phyloP scores from a whole-genome alignment of 371 early-diverging fungal genomes.

The Smittium mucronatum region DNA sequence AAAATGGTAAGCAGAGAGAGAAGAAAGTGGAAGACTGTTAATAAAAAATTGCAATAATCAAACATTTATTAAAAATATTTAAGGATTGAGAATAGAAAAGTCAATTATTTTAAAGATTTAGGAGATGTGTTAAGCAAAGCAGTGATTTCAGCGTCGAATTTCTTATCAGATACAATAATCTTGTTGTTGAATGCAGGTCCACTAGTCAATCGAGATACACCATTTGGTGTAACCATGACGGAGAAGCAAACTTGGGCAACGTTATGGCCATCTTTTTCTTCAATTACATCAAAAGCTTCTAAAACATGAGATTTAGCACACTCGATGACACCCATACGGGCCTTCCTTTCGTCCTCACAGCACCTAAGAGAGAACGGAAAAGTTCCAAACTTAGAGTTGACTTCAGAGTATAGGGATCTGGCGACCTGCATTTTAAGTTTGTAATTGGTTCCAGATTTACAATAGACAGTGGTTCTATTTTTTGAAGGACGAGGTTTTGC shows the following conservation, averaged over 20 bases:
- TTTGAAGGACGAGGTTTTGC: constrained; percentile 55
- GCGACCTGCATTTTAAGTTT: constrained; percentile 77
- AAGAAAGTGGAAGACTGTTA: too few species aligned
- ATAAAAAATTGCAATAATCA: too few species aligned
- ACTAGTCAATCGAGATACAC: constrained; percentile 54
- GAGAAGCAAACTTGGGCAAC: constrained; percentile 84
- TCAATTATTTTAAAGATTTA: constrained; percentile 13
- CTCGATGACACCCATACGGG: constrained; percentile 77
- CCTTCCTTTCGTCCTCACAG: constrained; percentile 60
- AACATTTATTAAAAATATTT: too few species aligned
- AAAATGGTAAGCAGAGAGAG: too few species aligned
- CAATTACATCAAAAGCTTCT: constrained; percentile 56
- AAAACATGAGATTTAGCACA: constrained; percentile 58
- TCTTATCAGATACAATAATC: constrained; percentile 57
- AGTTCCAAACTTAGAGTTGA: constrained; percentile 54
- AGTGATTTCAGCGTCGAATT: constrained; percentile 54
- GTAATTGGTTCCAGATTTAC: constrained; percentile 68
- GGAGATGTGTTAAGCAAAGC: constrained; percentile 44
- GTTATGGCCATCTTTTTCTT: constrained; percentile 56
- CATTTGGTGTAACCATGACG: constrained; percentile 60
- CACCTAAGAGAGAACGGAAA: constrained; percentile 73
- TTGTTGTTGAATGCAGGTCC: constrained; percentile 49
- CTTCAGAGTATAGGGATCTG: constrained; percentile 55
- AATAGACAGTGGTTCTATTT: constrained; percentile 66
- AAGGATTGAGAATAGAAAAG: background rate